Base-by-base conservation (phyloP, 768 basidiomycete genomes). In the Cyclocybe aegerita region DNA sequence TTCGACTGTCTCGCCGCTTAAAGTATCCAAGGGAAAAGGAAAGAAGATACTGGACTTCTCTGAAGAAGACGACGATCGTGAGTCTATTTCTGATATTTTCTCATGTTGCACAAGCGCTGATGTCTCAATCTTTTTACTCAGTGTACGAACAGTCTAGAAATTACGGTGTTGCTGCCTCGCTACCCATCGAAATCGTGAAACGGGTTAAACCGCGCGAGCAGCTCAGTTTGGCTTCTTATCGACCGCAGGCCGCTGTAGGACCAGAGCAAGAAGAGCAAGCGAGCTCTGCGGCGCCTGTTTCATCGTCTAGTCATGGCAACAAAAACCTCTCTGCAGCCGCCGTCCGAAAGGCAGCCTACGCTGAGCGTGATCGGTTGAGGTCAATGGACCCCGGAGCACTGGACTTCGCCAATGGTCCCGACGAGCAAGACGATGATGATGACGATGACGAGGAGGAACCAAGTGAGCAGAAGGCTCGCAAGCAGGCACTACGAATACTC, bases 331-430 rank as follows among this genome's bases (percentile, higher is more conserved):
- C 83, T 11, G 74, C 83, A 2, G 62, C 75, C 35, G 74, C 79
- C 1, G 57, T 83, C 30, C 85, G 85, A 17, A 83, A 71, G 56
- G 81, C 81, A 9, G 71, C 77, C 4, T 89, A 89, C 62, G 83
- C 83, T 3, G 82, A 82, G 59, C 85, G 87, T 29, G 87, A 90
- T 65, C 79, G 79, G 37, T 67, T 67, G 47, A 81, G 85, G 31
- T 70, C 76, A 0, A 72, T 85, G 57, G 88, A 90, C 61, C 88
- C 87, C 0, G 89, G 88, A 6, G 70, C 81, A 10, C 72, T 87
- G 32, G 86, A 86, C 52, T 85, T 88, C 58, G 65, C 72, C 12
- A 60, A 65, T 10, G 79, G 77, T 11, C 79, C 72, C 2, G 79
- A 77, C 16, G 82, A 78, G 11, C 79, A 76, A 5, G 78, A 72